Percentiles rank a stretch among this genome's conserved stretches.
Conservation (phyloP, 305 asterid species). For the Solanum hybrid region DNA sequence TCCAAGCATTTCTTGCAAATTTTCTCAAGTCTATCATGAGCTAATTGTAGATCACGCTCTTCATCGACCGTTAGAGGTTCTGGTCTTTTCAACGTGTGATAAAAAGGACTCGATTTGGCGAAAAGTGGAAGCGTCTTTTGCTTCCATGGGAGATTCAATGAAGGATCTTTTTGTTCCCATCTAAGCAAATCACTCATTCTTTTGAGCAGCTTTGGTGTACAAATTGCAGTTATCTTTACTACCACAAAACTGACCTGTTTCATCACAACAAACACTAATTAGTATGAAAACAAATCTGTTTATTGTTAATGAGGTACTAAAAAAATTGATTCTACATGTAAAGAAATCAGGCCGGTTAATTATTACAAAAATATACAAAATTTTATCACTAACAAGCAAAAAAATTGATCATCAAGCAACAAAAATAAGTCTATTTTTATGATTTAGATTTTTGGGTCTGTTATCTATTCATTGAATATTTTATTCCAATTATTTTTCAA, state of each 20-base stretch:
- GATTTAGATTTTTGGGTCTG: not conserved
- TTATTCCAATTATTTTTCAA: not conserved
- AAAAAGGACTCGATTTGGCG: conserved; percentile 52
- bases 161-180: conserved; percentile 51
- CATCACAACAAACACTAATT: not conserved
- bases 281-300: not conserved
- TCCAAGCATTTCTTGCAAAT: conserved; percentile 39
- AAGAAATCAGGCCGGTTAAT: not conserved
- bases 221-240: conserved; percentile 79
- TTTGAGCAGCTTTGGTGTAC: conserved; percentile 39
- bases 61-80: conserved; percentile 40
- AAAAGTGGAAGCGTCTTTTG: conserved; percentile 44
- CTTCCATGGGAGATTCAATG: conserved; percentile 82
- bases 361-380: not conserved
- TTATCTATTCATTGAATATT: not conserved
- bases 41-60: conserved; percentile 40
- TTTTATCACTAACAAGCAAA: too few species aligned
- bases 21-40: conserved; percentile 33
- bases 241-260: conserved; percentile 71
- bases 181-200: conserved; percentile 71
- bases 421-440: not conserved
- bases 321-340: not conserved
- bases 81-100: conserved; percentile 57
- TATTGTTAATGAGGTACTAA: not conserved
- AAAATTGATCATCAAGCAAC: not conserved